Evolutionary conservation across 2,329 filamentous ascomycete genomes (phyloP), one percentile per base, ranked within the genome.

Genomic region (Chrysoporthe cubensis): DNA sequence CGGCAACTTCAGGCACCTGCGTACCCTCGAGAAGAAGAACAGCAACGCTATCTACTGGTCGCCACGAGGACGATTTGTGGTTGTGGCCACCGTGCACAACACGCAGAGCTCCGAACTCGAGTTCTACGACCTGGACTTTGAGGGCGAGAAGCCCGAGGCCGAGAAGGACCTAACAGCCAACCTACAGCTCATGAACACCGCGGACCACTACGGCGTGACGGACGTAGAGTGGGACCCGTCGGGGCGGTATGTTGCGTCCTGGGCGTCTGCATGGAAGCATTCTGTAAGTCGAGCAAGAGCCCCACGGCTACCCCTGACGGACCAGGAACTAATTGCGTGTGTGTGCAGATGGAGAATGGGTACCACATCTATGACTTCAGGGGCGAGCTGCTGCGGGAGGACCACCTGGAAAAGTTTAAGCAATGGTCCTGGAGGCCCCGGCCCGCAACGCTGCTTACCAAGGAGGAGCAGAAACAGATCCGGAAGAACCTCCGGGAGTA

Each of bases 31-130:
- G 75, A 98, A 98, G 89, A 98, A 98, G 89, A 98, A 96, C 83
- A 97, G 92, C 87, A 99, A 99, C 77, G 94, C 93, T 72, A 99
- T 99, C 77, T 98, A 98, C 88, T 99, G 96, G 96, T 97, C 94
- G 26, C 96, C 96, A 34, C 93, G 91, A 79, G 96, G 96, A 65
- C 91, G 96, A 61, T 99, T 99, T 76, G 95, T 98, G 48, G 90
- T 98, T 59, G 89, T 99, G 66, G 96, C 94, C 65, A 96, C 96
- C 13, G 93, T 99, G 64, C 89, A 92, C 80, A 97, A 94, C 75
- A 90, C 94, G 78, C 93, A 97, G 80, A 95, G 90, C 81, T 97
- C 93, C 72, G 96, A 99, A 71, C 89, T 99, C 69, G 96, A 99
- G 78, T 99, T 99, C 84, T 98, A 90, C 84, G 96, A 99, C 77